A percentile compares a stretch with the other conserved stretches of the same genome.
These are phyloP conservation scores for Hevea brasiliensis DNA, from an alignment of 345 rosid species.

Conservation along the genomic window DNA sequence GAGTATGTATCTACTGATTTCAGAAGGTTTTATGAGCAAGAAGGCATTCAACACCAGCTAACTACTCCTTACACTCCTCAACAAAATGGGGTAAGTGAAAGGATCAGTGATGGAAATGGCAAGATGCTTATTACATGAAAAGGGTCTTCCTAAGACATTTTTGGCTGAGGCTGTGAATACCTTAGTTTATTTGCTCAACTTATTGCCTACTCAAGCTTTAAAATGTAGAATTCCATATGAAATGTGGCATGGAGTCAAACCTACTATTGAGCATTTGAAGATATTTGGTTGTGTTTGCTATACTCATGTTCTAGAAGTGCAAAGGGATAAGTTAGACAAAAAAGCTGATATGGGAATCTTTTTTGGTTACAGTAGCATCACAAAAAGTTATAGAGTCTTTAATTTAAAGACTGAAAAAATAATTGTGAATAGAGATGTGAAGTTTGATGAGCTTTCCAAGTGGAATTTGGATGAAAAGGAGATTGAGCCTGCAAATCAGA, in stretches of 20 bases:
- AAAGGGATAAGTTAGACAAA: not conserved
- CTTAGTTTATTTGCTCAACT: not conserved
- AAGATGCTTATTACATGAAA: not conserved
- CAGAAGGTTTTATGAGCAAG: not conserved
- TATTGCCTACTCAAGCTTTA: not conserved
- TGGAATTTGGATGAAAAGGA: not conserved
- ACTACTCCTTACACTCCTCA: not conserved
- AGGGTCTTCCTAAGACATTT: not conserved
- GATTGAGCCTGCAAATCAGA: not conserved
- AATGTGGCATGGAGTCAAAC: not conserved
- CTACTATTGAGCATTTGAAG: not conserved
- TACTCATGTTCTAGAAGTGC: not conserved
- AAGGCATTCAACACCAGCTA: not conserved
- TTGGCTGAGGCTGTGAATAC: not conserved
- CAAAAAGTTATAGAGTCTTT: not conserved
- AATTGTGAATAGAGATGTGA: not conserved
- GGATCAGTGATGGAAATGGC: not conserved
- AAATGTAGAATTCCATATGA: not conserved
- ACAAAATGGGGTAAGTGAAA: not conserved
- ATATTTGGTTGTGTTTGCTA: not conserved
- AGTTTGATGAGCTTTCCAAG: not conserved
- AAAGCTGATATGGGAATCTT: not conserved
- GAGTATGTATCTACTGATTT: not conserved
- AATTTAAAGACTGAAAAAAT: not conserved
- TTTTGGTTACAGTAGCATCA: not conserved